A percentile compares a stretch with the other conserved stretches of the same genome.
Conservation (phyloP, 2,329 filamentous ascomycete genomes). For the Dactylellina parvicollis region DNA sequence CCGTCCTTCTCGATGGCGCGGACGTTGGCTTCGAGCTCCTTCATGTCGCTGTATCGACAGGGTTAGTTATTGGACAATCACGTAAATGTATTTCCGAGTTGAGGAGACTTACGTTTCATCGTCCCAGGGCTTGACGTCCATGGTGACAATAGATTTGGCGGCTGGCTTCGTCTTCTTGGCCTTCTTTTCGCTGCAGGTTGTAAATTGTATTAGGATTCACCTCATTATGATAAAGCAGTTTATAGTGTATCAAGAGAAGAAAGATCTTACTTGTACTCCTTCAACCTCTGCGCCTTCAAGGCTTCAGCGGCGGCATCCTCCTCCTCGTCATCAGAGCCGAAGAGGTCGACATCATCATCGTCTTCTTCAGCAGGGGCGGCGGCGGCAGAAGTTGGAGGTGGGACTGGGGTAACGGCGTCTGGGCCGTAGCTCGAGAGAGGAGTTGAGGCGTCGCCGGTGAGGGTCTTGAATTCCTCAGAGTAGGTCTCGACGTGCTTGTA, state of each 20-base stretch:
- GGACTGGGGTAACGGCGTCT: conserved; percentile 71
- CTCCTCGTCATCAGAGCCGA: conserved; percentile 93
- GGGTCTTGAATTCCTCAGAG: conserved; percentile 88
- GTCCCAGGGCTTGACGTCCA: conserved; percentile 99
- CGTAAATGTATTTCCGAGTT: not conserved
- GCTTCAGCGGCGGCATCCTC: conserved; percentile 92
- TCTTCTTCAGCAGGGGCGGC: conserved; percentile 75
- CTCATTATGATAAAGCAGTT: not conserved
- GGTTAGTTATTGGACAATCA: not conserved
- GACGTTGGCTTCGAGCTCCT: conserved; percentile 79
- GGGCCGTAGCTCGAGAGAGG: conserved; percentile 91
- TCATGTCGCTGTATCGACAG: conserved; percentile 81
- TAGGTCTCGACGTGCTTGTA: conserved; percentile 98
- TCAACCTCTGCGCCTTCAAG: conserved; percentile 71
- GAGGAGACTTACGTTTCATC: conserved; percentile 66
- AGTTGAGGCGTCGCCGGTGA: conserved; percentile 90
- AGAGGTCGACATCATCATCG: conserved; percentile 87
- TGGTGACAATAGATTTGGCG: conserved; percentile 94
- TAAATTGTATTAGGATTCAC: not conserved
- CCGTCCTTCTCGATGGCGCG: conserved; percentile 88
- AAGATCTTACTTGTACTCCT: conserved; percentile 65
- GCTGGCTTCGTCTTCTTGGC: conserved; percentile 87
- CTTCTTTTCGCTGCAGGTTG: conserved; percentile 92
- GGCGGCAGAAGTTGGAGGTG: conserved; percentile 80
- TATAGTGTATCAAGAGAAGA: not conserved